Evolutionary conservation across 768 basidiomycete genomes (phyloP).

Genomic region (Kwoniella newhampshirensis): DNA sequence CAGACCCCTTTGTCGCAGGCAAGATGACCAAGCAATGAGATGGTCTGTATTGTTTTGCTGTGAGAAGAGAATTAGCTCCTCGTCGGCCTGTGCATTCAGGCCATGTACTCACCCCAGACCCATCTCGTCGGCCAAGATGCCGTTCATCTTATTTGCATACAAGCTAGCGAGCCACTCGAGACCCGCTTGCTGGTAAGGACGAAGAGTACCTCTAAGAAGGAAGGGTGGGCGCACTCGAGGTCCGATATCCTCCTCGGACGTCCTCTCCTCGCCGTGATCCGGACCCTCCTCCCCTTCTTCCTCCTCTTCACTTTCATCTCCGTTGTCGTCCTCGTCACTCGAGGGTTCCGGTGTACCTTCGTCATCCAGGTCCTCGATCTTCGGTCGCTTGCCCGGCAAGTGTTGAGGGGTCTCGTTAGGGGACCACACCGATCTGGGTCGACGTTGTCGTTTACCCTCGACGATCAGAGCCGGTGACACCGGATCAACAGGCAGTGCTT

Average conservation of each 20-base stretch:
- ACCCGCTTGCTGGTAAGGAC: slow-evolving; percentile 57
- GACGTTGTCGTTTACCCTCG: slow-evolving; percentile 42
- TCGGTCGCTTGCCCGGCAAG: slow-evolving; percentile 17
- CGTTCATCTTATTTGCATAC: slow-evolving; percentile 56
- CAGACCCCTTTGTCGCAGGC: slow-evolving; percentile 55
- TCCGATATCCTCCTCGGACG: slow-evolving; percentile 11
- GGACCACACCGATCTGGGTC: slow-evolving; percentile 40
- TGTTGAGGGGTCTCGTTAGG: slow-evolving; percentile 32
- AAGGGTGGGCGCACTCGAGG: slow-evolving; percentile 52
- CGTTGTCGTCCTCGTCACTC: slow-evolving; percentile 15
- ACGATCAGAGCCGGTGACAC: slow-evolving; percentile 17
- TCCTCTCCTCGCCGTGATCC: slow-evolving; percentile 14
- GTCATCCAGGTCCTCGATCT: slow-evolving; percentile 34
- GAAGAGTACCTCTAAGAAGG: slow-evolving; percentile 55
- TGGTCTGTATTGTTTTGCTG: slow-evolving; percentile 56
- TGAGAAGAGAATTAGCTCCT: slow-evolving; percentile 18
- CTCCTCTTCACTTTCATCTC: slow-evolving; percentile 16
- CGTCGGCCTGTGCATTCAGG: too few species aligned
- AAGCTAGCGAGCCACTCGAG: slow-evolving; percentile 57
- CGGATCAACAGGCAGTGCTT: slow-evolving; percentile 6
- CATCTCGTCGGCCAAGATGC: slow-evolving; percentile 79
- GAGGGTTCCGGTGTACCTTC: slow-evolving; percentile 15
- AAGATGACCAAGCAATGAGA: slow-evolving; percentile 53
- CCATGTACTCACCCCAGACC: slow-evolving; percentile 82
- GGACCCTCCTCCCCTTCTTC: slow-evolving; percentile 25